Base-by-base conservation (phyloP, 2,329 filamentous ascomycete species). In the Proliferodiscus dingleyae region DNA sequence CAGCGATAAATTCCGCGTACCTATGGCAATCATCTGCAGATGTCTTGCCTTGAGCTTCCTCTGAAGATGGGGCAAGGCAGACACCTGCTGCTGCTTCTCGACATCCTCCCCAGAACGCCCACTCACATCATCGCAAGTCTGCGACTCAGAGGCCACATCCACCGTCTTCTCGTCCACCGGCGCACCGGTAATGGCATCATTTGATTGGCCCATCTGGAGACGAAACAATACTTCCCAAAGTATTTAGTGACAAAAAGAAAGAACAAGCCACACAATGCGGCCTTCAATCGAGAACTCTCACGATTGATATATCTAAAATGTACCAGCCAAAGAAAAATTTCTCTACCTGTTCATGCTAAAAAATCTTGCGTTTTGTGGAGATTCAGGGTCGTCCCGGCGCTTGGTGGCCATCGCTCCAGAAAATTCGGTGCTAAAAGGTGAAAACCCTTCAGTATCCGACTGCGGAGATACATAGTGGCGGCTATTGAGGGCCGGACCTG, bases 1-100 rank as follows among this genome's bases (percentile, higher is more conserved):
- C 38, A 51, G 43, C 23, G 16, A 42, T 10, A 18, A 32, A n/a
- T 6, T 32, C 24, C n/a, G 43, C 49, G 48, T 56, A 60, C 71
- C 71, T 49, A 80, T 77, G 39, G 80, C 81, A 56, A 85, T 81
- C 79, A 84, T 83, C 66, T 84, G 79, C 23, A 83, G 73, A 64
- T 84, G 81, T 26, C 80, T 73, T 24, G 74, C 66, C 23, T 77
- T 80, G 9, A 83, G 68, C 46, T 53, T 56, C 42, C 60, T 59
- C 51, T 60, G 53, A 22, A 61, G 45, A 21, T 50, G 45, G 29
- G 49, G 49, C 6, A 32, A 34, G 2, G 45, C 28, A 3, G 18
- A 32, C 5, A 43, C 53, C 18, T 53, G 38, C 43, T 58, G 57
- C 18, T 53, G 38, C 43, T 58, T 59, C 50, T 60, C 60, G 41